Evolutionary conservation across 2,329 filamentous ascomycete species (phyloP), one percentile per base, ranked within the genome.

Genomic region (Fusarium siculi): DNA sequence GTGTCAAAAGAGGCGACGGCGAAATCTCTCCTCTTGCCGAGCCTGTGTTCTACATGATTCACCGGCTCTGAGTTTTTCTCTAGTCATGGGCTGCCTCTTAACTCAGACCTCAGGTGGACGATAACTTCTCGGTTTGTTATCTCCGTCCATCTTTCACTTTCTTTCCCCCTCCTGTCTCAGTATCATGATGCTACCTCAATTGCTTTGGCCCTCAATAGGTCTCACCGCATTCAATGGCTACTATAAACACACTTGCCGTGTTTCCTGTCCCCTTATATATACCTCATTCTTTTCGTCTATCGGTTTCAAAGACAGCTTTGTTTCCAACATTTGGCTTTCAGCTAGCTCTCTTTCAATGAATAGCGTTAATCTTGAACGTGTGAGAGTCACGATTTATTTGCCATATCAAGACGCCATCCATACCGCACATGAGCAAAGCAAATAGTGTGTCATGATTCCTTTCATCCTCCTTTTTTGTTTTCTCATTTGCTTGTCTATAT

Each of bases 121-220:
- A 77, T 77, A 77, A 77, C 75, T 72, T 74, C 40, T 75, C 75
- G 75, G 67, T 66, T 50, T 62, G n/a, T 39, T 43, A 59, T 68
- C 71, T 60, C 70, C 58, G 69, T 69, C 53, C 34, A 28, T 54
- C 37, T 57, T 52, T 62, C 32, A 16, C 30, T 34, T 63, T 50
- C 37, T 23, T 12, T 36, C 63, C 46, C 46, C 63, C 46, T 56
- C 52, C 34, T 52, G 50, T 63, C 56, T 65, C 40, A 49, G 37
- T 36, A 39, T 61, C 36, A 60, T 46, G 40, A 44, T 61, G n/a
- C 44, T 62, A 12, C 32, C 40, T 47, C 37, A 47, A 44, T 55
- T 39, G 28, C 36, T 42, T 54, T 21, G 23, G 16, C 25, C 36
- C 34, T 28, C n/a, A 19, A 18, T 42, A 19, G 39, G 52, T 60